Evolutionary conservation across 202 grass and related monocot genomes (phyloP).

Genomic region (Carex arenaria): DNA sequence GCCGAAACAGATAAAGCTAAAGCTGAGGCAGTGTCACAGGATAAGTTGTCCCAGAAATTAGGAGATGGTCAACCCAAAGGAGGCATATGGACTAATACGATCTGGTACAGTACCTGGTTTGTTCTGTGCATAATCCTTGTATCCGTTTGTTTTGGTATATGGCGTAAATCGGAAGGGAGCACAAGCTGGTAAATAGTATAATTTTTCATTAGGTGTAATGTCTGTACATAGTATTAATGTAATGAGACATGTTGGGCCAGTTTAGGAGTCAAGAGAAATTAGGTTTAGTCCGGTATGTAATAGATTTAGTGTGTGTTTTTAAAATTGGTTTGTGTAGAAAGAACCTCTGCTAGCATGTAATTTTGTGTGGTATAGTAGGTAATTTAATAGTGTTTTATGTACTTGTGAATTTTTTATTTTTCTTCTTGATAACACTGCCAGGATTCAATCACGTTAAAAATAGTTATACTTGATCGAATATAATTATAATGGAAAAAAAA

Average conservation of each 20-base stretch:
- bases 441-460: not conserved
- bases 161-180: not conserved
- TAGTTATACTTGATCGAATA: too few relatives aligned
- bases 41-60: slow-evolving; percentile 5
- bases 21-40: not conserved
- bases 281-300: not conserved
- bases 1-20: not conserved
- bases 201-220: not conserved
- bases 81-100: not conserved
- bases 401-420: not conserved
- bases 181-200: not conserved
- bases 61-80: not conserved
- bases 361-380: not conserved
- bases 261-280: not conserved
- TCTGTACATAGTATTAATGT: slow-evolving; percentile 19
- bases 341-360: not conserved
- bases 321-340: not conserved
- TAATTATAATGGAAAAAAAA: too few relatives aligned
- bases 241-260: not conserved
- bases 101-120: not conserved
- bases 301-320: slow-evolving; percentile 6
- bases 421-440: not conserved
- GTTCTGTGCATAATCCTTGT: slow-evolving; percentile 4
- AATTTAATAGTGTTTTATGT: not conserved
- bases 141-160: slow-evolving; percentile 6